A percentile compares a stretch with the other conserved stretches of the same genome.
These are phyloP conservation scores for Rhynchosporium secalis DNA, from an alignment of 2,329 filamentous ascomycete genomes.

Conservation along the genomic window DNA sequence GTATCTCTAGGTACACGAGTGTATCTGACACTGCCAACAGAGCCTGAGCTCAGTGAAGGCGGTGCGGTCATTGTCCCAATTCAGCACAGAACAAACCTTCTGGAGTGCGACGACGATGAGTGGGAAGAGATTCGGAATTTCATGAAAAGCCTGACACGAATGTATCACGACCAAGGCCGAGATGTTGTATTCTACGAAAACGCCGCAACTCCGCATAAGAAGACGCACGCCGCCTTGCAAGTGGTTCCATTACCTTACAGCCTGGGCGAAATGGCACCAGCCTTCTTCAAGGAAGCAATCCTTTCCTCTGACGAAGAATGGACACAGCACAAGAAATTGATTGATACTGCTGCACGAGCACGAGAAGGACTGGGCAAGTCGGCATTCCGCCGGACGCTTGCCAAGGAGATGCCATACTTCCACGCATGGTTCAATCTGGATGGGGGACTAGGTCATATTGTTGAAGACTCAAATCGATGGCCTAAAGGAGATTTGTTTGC, in stretches of 20 bases:
- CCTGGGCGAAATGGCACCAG: conserved; percentile 86
- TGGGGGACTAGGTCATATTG: conserved; percentile 86
- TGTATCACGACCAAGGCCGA: conserved; percentile 91
- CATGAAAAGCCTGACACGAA: conserved; percentile 91
- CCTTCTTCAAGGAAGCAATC: conserved; percentile 95
- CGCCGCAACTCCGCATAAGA: conserved; percentile 75
- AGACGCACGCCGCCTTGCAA: conserved; percentile 80
- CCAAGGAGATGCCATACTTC: conserved; percentile 98
- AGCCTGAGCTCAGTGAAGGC: conserved; percentile 81
- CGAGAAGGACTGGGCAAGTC: conserved; percentile 70
- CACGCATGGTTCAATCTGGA: conserved; percentile 95
- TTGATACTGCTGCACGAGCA: conserved; percentile 74
- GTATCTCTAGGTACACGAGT: conserved; percentile 83
- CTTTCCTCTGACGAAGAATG: conserved; percentile 87
- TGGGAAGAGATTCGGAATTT: conserved; percentile 99
- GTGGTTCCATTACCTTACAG: conserved; percentile 87
- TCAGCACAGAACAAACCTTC: conserved; percentile 80
- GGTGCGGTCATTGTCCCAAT: conserved; percentile 88
- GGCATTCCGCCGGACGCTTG: conserved; percentile 79
- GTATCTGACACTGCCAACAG: conserved; percentile 84
- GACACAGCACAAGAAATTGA: conserved; percentile 92
- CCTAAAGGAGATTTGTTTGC: conserved; percentile 91
- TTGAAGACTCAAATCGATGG: conserved; percentile 85
- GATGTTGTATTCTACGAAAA: conserved; percentile 98
- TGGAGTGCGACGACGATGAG: conserved; percentile 99